These are phyloP conservation scores for Tetraselmis striata DNA, from an alignment of 139 green algal genomes.

Conservation along the genomic window DNA sequence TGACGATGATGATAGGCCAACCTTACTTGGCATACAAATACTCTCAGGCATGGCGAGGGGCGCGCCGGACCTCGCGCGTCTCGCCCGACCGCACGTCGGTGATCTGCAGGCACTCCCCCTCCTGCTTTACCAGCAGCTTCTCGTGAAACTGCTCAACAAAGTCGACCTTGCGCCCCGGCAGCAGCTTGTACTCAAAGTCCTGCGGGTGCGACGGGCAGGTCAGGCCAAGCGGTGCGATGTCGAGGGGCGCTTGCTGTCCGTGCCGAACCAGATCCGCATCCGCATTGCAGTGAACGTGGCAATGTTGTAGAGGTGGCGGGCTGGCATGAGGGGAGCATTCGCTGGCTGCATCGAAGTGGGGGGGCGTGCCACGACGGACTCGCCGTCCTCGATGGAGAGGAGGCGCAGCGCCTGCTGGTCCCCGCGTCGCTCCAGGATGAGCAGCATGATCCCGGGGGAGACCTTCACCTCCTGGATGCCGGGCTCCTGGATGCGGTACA, in stretches of 20 bases:
- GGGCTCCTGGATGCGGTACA: conserved; percentile 26
- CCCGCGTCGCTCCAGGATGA: conserved; percentile 31
- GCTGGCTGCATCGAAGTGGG: too few relatives aligned
- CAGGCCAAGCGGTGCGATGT: too few relatives aligned
- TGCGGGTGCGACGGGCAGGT: too few relatives aligned
- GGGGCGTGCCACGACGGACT: neutral
- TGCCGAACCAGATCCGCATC: too few relatives aligned
- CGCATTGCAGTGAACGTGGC: too few relatives aligned
- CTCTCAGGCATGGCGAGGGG: too few relatives aligned
- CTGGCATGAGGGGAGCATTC: too few relatives aligned
- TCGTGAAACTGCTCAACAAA: conserved; percentile 53
- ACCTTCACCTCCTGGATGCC: conserved; percentile 47
- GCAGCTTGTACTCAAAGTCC: conserved; percentile 24
- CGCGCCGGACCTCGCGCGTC: neutral
- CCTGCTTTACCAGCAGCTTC: conserved; percentile 49
- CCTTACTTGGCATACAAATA: too few relatives aligned
- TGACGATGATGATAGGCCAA: too few relatives aligned
- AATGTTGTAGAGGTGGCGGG: too few relatives aligned
- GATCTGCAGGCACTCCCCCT: conserved; percentile 42
- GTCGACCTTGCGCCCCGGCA: conserved; percentile 34
- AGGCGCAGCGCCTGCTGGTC: conserved; percentile 26
- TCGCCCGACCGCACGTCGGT: conserved; percentile 20
- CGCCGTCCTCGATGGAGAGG: conserved; percentile 36
- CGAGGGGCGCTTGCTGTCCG: too few relatives aligned
- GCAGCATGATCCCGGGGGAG: conserved; percentile 43